These are phyloP conservation scores for Pythium periplocum DNA, from an alignment of 352 stramenopile genomes.

Conservation along the genomic window DNA sequence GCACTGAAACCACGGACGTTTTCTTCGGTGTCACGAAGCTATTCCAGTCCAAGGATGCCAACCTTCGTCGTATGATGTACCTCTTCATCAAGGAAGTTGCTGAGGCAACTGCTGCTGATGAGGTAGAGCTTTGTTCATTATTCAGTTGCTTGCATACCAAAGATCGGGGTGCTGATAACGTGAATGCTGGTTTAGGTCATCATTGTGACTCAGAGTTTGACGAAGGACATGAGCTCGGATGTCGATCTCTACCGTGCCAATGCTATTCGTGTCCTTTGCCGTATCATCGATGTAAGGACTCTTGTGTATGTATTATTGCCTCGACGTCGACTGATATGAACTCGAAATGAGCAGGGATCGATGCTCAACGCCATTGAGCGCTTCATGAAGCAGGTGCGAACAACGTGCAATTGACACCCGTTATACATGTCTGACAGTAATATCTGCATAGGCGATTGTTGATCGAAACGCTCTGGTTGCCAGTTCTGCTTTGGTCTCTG, in stretches of 20 bases:
- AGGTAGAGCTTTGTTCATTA: constrained; percentile 18
- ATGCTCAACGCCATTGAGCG: constrained; percentile 91
- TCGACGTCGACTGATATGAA: background rate
- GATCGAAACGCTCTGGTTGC: constrained; percentile 96
- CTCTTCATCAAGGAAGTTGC: constrained; percentile 99
- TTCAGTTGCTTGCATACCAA: background rate
- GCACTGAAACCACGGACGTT: constrained; percentile 94
- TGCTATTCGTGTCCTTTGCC: constrained; percentile 96
- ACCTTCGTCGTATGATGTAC: constrained; percentile 98
- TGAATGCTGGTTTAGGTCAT: constrained; percentile 90
- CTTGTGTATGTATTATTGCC: constrained; percentile 1
- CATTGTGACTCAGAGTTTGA: constrained; percentile 98
- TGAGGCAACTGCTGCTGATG: constrained; percentile 85
- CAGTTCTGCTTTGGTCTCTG: constrained; percentile 95
- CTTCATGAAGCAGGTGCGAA: constrained; percentile 94
- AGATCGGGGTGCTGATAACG: constrained; percentile 1
- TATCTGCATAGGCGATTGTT: constrained; percentile 86
- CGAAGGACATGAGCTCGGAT: constrained; percentile 99
- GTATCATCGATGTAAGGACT: constrained; percentile 86
- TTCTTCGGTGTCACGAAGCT: constrained; percentile 99
- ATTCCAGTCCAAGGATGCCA: constrained; percentile 98
- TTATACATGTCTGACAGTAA: background rate
- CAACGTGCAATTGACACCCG: background rate
- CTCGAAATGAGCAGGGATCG: constrained; percentile 40
- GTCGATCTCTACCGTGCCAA: constrained; percentile 98